Base-by-base conservation (phyloP, 768 basidiomycete genomes). In the Candolleomyces aberdarensis region DNA sequence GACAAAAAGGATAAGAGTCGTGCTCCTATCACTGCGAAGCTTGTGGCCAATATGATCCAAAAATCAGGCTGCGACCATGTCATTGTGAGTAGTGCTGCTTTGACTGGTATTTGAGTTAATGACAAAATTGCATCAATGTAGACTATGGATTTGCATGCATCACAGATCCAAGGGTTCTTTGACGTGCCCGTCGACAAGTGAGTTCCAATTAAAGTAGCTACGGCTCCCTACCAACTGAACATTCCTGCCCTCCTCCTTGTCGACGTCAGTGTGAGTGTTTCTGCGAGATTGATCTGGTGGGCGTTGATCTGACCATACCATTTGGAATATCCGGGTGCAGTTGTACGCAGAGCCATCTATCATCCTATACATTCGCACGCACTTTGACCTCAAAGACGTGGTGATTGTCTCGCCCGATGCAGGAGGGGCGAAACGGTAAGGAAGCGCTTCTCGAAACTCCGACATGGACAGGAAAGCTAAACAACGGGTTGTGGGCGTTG, bases 1-100 rank as follows among this genome's bases (percentile, higher is more conserved):
- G 97, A 99, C 80, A 98, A 98, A 75, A 99, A 98, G 76, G 96
- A 99, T 83, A 98, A 98, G 79, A 96, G 94, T 67, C 83, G 96
- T 63, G 96, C 96, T 7, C 96, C 96, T 55, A 98, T 98, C 69
- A 95, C 96, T 5, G 96, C 96, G 52, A 99, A 98, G 78, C 86
- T 99, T 29, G 94, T 99, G 26, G 96, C 97, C 57, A 98, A 98
- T 78, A 95, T 99, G 88, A 83, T 98, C 62, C 92, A 89, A 74
- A 91, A 85, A 75, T 84, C 94, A 64, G 88, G 97, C 55, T 91
- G 94, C 72, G 96, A 98, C 78, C 97, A 98, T 80, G 89, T 98
- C 70, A 96, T 98, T 62, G 94, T 96, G 72, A 75, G 92, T 83
- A 48, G 60, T 26, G 48, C 49, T 40, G 43, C 40, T 20, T n/a